phyloP scores from a whole-genome alignment of 495 filamentous ascomycete species.

The Tetracladium marchalianum region DNA sequence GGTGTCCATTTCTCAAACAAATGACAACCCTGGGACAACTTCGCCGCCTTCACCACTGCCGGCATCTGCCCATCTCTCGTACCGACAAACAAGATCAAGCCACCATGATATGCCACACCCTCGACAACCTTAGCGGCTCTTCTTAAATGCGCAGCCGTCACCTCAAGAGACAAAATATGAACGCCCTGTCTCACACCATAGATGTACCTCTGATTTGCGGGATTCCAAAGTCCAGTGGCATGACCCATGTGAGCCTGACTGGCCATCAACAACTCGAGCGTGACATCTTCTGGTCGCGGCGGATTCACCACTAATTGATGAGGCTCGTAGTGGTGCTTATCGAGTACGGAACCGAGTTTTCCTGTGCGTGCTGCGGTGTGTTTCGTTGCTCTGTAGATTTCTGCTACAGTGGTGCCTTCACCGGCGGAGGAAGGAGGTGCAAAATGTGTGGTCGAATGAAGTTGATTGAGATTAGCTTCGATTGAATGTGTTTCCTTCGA shows the following conservation, averaged over 20 bases:
- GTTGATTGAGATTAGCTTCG: conserved; percentile 12
- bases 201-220: conserved; percentile 89
- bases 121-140: conserved; percentile 83
- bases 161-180: conserved; percentile 88
- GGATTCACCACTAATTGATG: conserved; percentile 58
- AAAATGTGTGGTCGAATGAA: conserved; percentile 3
- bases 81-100: conserved; percentile 84
- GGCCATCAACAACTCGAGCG: conserved; percentile 86
- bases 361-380: conserved; percentile 23
- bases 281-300: conserved; percentile 65
- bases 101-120: conserved; percentile 73
- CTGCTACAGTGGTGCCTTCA: conserved; percentile 4
- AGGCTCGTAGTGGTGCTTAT: conserved; percentile 51
- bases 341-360: conserved; percentile 42
- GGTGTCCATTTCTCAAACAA: conserved; percentile 92
- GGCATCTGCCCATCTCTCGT: conserved; percentile 70
- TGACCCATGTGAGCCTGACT: conserved; percentile 88
- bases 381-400: conserved; percentile 4
- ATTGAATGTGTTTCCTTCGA: conserved; percentile 10
- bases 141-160: conserved; percentile 76
- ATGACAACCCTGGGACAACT: conserved; percentile 71
- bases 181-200: conserved; percentile 82
- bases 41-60: conserved; percentile 69
- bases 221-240: conserved; percentile 88
- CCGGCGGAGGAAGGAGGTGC: conserved; percentile 13